Evolutionary conservation across 2,329 filamentous ascomycete species (phyloP).

Genomic region (Fusarium longipes): DNA sequence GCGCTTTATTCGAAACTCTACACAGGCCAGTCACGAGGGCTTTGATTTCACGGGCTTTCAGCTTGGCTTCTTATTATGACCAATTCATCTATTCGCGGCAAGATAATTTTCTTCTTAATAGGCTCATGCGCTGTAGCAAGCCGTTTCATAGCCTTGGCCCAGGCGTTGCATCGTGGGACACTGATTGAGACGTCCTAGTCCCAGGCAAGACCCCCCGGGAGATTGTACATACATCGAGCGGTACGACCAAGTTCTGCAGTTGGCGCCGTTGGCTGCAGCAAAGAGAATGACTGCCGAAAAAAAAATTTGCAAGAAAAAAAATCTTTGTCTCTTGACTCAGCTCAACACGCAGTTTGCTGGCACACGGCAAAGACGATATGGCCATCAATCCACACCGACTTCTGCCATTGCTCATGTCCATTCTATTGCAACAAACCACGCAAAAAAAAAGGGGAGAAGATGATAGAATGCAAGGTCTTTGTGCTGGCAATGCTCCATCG

Average conservation of each 20-base stretch:
- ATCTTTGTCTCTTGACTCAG: constrained; percentile 13
- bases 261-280: constrained; percentile 1
- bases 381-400: constrained; percentile 31
- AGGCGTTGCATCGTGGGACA: constrained; percentile 26
- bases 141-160: constrained; percentile 43
- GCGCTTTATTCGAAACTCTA: constrained; percentile 13
- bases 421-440: constrained; percentile 40
- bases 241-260: constrained; percentile 25
- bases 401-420: constrained; percentile 9
- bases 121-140: constrained; percentile 13
- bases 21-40: constrained; percentile 1
- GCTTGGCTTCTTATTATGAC: neutral
- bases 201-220: constrained; percentile 34
- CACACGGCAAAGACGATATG: constrained; percentile 4
- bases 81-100: constrained; percentile 22
- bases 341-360: constrained; percentile 9
- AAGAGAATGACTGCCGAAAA: neutral
- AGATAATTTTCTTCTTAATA: constrained; percentile 29
- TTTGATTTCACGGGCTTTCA: neutral
- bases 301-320: too few relatives aligned
- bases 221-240: constrained; percentile 38
- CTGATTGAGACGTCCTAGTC: constrained; percentile 30
- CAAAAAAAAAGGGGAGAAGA: constrained; percentile 36
- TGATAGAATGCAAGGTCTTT: constrained; percentile 33
- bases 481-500: constrained; percentile 13